A percentile compares a stretch with the other conserved stretches of the same genome.
Evolutionary conservation across 2,329 filamentous ascomycete species (phyloP).

Genomic region (Tolypocladium nubicola): DNA sequence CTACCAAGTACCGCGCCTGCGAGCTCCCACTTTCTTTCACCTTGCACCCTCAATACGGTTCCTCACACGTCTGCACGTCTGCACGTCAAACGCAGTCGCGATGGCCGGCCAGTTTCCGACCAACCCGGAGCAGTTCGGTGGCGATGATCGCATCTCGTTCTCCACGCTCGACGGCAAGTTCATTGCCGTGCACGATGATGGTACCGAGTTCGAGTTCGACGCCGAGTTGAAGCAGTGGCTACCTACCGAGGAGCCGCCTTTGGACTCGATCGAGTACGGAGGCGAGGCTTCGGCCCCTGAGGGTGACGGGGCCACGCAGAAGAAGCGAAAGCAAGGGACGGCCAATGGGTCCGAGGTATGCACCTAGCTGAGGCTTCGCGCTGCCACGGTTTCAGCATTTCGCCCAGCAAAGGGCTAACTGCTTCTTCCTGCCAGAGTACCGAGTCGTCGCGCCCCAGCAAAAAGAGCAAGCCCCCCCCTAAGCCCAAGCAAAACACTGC

Average conservation of each 20-base stretch:
- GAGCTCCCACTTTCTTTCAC: neutral
- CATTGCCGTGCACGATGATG: slow-evolving; percentile 75
- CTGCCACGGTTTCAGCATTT: neutral
- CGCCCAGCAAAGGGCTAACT: neutral
- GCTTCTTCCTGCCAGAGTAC: slow-evolving; percentile 7
- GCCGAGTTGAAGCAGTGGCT: slow-evolving; percentile 63
- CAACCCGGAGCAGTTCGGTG: slow-evolving; percentile 58
- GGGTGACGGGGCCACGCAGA: slow-evolving; percentile 14
- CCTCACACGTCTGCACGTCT: neutral
- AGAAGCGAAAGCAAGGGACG: slow-evolving; percentile 32
- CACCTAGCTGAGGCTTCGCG: slow-evolving; percentile 2
- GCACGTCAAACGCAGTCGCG: neutral
- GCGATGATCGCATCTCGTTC: slow-evolving; percentile 75
- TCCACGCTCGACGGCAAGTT: slow-evolving; percentile 75
- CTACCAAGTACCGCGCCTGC: neutral
- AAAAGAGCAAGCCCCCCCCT: slow-evolving; percentile 36
- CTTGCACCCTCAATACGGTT: neutral
- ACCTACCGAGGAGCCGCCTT: slow-evolving; percentile 40
- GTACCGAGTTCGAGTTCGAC: slow-evolving; percentile 78
- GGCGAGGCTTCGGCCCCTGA: slow-evolving; percentile 13
- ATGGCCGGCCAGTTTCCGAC: slow-evolving; percentile 39
- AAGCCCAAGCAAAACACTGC: slow-evolving; percentile 67
- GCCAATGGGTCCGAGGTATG: slow-evolving; percentile 32
- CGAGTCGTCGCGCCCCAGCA: slow-evolving; percentile 26
- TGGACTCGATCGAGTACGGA: slow-evolving; percentile 26